These are phyloP conservation scores for Teunomyces gatunensis DNA, from an alignment of 805 yeast genomes.

Conservation along the genomic window DNA sequence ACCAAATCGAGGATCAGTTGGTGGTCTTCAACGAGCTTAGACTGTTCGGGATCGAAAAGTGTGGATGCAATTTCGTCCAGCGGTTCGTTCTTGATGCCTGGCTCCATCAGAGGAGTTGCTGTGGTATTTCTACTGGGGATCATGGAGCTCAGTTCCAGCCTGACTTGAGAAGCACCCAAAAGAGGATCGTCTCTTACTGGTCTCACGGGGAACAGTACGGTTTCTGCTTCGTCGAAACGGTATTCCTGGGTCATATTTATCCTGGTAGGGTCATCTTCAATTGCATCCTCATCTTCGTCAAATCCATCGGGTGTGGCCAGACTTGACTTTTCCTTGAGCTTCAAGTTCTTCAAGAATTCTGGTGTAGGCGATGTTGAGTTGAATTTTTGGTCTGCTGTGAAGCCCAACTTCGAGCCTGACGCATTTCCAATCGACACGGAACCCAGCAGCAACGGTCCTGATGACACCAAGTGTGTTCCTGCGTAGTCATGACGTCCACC, in stretches of 20 bases:
- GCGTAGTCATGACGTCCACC: slow-evolving; percentile 36
- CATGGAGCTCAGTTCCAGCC: slow-evolving; percentile 5
- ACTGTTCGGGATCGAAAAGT: slow-evolving; percentile 19
- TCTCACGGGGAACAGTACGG: slow-evolving; percentile 66
- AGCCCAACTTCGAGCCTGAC: slow-evolving; percentile 23
- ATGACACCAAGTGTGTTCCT: slow-evolving; percentile 62
- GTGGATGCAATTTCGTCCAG: slow-evolving; percentile 18
- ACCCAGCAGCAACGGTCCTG: slow-evolving; percentile 75
- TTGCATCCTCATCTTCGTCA: slow-evolving; percentile 40
- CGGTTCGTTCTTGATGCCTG: slow-evolving; percentile 27
- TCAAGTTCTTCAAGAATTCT: slow-evolving; percentile 37
- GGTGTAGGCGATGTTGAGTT: slow-evolving; percentile 37
- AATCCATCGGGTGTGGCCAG: slow-evolving; percentile 12
- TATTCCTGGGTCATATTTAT: slow-evolving; percentile 67
- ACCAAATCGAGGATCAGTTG: slow-evolving; percentile 27
- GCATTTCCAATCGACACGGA: slow-evolving; percentile 44
- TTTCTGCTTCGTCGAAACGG: slow-evolving; percentile 49
- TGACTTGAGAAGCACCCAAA: neutral
- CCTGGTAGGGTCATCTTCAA: slow-evolving; percentile 42
- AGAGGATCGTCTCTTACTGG: slow-evolving; percentile 49
- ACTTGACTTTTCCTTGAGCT: slow-evolving; percentile 25
- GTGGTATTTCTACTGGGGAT: slow-evolving; percentile 17
- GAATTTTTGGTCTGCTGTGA: slow-evolving; percentile 31
- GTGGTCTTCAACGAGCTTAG: slow-evolving; percentile 31
- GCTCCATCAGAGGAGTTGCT: neutral